Percentiles rank a stretch among this genome's conserved stretches.
Conservation (phyloP, 495 filamentous ascomycete species). For the Hypoxylon cercidicola region DNA sequence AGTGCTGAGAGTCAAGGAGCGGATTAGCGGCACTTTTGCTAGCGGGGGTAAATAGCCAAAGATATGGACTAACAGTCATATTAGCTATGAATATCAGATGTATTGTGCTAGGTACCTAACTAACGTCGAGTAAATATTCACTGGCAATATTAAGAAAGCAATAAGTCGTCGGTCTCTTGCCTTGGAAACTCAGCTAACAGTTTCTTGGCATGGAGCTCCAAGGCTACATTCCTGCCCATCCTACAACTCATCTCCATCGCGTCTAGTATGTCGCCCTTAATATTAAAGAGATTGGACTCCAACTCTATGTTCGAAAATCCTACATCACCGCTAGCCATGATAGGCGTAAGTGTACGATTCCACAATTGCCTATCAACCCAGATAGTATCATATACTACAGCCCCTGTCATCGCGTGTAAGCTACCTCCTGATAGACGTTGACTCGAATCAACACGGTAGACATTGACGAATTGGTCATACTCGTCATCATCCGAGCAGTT, state of each 20-base stretch:
- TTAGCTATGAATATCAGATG: too few species aligned
- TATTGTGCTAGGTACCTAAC: too few species aligned
- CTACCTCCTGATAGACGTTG: background rate
- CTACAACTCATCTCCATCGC: constrained; percentile 14
- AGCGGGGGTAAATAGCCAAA: background rate
- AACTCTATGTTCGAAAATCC: constrained; percentile 3
- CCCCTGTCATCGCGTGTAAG: background rate
- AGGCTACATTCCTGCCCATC: constrained; percentile 10
- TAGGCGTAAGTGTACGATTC: background rate
- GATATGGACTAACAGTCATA: background rate
- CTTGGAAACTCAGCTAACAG: background rate
- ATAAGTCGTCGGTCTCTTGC: background rate
- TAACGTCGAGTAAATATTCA: too few species aligned
- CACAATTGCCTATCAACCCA: background rate
- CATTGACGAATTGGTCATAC: background rate
- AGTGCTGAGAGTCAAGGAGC: constrained; percentile 34
- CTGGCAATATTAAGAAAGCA: too few species aligned
- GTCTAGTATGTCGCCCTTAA: background rate
- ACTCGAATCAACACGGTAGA: constrained; percentile 5
- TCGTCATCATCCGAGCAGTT: constrained; percentile 5
- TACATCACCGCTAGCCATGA: background rate
- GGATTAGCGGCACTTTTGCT: background rate
- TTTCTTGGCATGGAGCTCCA: background rate
- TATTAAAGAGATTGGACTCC: constrained; percentile 6
- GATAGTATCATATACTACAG: background rate